Conservation (phyloP, 2,329 filamentous ascomycete genomes). For the Nemania abortiva region DNA sequence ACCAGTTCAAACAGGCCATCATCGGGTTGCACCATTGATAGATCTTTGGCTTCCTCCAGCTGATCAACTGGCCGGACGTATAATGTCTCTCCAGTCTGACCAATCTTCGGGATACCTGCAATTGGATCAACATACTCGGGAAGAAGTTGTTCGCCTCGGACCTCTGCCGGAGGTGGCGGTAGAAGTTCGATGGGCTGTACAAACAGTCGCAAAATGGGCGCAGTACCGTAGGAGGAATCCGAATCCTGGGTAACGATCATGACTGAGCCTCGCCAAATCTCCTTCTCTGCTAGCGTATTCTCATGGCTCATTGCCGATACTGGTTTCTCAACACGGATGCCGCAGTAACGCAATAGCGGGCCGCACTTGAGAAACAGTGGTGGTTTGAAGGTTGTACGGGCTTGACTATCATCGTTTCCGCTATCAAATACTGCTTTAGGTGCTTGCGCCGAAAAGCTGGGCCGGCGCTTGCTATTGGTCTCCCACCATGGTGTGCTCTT, state of each 20-base stretch:
- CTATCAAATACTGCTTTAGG: constrained; percentile 74
- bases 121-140: constrained; percentile 91
- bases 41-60: constrained; percentile 79
- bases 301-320: constrained; percentile 55
- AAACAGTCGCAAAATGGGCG: constrained; percentile 85
- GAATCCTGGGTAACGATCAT: constrained; percentile 95
- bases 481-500: constrained; percentile 83
- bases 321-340: constrained; percentile 75
- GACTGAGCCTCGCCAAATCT: constrained; percentile 92
- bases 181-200: constrained; percentile 86
- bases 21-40: constrained; percentile 83
- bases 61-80: constrained; percentile 93
- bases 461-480: constrained; percentile 61
- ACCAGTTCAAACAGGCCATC: constrained; percentile 83
- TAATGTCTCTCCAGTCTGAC: constrained; percentile 84
- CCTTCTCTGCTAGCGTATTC: constrained; percentile 64
- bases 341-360: constrained; percentile 89
- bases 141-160: constrained; percentile 74
- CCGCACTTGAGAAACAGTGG: constrained; percentile 89
- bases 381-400: constrained; percentile 82
- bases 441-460: constrained; percentile 61
- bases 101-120: constrained; percentile 87
- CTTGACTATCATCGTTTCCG: constrained; percentile 73
- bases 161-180: constrained; percentile 78
- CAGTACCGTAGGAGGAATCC: constrained; percentile 83